Base-by-base conservation (phyloP, 1,284 basidiomycete genomes). In the Athelia sp. region DNA sequence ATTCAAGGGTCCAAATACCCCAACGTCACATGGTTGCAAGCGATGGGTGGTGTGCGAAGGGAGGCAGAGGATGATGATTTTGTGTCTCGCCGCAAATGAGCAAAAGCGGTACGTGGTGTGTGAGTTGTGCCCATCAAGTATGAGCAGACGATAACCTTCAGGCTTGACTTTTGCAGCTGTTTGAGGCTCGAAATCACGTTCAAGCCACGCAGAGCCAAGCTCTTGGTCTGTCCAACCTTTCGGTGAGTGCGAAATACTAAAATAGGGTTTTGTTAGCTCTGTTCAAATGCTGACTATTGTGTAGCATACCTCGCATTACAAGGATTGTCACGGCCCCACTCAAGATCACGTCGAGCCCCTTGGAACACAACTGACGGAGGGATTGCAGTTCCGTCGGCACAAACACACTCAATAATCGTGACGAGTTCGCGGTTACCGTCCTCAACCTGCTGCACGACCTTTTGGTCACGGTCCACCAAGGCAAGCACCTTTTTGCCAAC, bases 161-260 rank as follows among this genome's bases (percentile, higher is more conserved):
- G 55, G 48, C 9, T 47, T 48, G 34, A 63, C 64, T 3, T 54
- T 52, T 4, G 40, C 58, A 17, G 50, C 51, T 13, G 65, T 61
- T 11, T 54, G 34, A 2, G 68, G 69, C 4, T 68, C 55, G 50
- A 75, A 58, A 62, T 55, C 36, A 17, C 36, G 36, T 43, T 63
- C 48, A 29, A 75, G 54, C 72, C 70, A 75, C 11, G 56, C 43
- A 0, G 36, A 9, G 14, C 68, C 62, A 15, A 70, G 55, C 26
- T 66, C 62, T 18, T 69, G 56, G 44, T 71, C 66, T 4, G 70
- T 75, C 72, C 70, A 75, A 2, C 73, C 70, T 44, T 71, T 72
- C 3, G 50, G 53, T 1, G 67, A 68, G 17, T 40, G 36, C 19
- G 15, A 31, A 56, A 66, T 47, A 63, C 58, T 23, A 43, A 34